Evolutionary conservation across 1,284 basidiomycete species (phyloP).

Genomic region (Microbotryum scabiosae): DNA sequence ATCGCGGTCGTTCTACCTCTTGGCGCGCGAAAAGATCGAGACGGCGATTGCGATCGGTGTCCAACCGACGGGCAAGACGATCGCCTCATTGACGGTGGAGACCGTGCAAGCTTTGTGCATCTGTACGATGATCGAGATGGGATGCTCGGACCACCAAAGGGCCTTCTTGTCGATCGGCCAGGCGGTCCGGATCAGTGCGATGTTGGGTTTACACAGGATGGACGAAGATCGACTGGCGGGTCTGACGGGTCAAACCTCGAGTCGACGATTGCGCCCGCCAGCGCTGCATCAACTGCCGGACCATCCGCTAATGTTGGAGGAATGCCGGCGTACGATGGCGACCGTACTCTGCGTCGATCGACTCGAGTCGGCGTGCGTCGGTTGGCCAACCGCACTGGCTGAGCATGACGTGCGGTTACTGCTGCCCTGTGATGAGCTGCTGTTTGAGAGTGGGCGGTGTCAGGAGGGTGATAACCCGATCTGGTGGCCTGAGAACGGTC

Average conservation of each 20-base stretch:
- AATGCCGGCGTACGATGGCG: conserved; percentile 29
- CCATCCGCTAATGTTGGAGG: conserved; percentile 27
- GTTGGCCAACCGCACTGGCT: conserved; percentile 26
- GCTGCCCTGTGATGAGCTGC: conserved; percentile 22
- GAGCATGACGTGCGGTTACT: conserved; percentile 26
- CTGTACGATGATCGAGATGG: conserved; percentile 23
- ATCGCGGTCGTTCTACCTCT: conserved; percentile 9
- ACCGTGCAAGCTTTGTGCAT: conserved; percentile 25
- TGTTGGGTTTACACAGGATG: conserved; percentile 28
- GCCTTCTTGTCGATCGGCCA: conserved; percentile 26
- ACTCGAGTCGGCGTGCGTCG: conserved; percentile 22
- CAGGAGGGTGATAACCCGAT: conserved; percentile 20
- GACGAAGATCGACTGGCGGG: conserved; percentile 27
- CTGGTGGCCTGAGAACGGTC: conserved; percentile 21
- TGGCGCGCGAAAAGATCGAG: conserved; percentile 22
- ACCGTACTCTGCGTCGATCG: conserved; percentile 28
- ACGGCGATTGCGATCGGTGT: conserved; percentile 16
- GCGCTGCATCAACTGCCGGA: conserved; percentile 25
- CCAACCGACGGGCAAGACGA: background rate
- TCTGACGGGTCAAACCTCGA: conserved; percentile 5
- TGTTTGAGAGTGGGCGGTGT: conserved; percentile 17
- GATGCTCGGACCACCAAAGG: conserved; percentile 25
- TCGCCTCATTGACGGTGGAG: conserved; percentile 26
- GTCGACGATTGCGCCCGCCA: conserved; percentile 21
- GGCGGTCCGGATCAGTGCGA: conserved; percentile 25